These are phyloP conservation scores for Puccinia novopanici DNA, from an alignment of 1,284 basidiomycete species.

Conservation along the genomic window DNA sequence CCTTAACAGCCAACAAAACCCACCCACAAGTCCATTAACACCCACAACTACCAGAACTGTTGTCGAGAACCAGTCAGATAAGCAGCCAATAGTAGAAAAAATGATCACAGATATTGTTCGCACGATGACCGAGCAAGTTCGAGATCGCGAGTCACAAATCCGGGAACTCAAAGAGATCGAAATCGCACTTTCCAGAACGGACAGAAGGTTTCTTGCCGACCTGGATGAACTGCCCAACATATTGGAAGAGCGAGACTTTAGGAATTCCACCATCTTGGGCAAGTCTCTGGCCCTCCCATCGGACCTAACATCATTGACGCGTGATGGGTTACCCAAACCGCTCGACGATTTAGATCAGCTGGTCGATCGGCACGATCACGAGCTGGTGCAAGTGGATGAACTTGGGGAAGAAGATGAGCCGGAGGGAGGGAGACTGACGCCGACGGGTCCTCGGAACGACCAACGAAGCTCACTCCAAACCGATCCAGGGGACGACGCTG, in stretches of 20 bases:
- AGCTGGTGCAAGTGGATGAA: neutral
- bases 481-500: neutral
- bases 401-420: neutral
- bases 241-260: constrained; percentile 30
- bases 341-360: constrained; percentile 1
- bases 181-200: constrained; percentile 38
- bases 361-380: neutral
- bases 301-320: neutral
- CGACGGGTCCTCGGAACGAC: neutral
- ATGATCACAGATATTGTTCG: constrained; percentile 49
- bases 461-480: neutral
- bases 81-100: constrained; percentile 43
- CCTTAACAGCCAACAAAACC: neutral
- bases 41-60: neutral
- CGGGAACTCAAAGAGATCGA: constrained; percentile 48
- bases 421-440: constrained; percentile 29
- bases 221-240: constrained; percentile 39
- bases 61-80: constrained; percentile 16
- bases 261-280: constrained; percentile 28
- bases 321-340: neutral
- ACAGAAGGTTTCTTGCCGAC: constrained; percentile 43
- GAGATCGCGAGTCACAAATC: constrained; percentile 47
- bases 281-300: neutral
- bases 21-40: neutral
- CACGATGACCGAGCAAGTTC: constrained; percentile 43